Evolutionary conservation across 495 filamentous ascomycete genomes (phyloP), one percentile per base, ranked within the genome.

Genomic region (Penicillium fimorum): DNA sequence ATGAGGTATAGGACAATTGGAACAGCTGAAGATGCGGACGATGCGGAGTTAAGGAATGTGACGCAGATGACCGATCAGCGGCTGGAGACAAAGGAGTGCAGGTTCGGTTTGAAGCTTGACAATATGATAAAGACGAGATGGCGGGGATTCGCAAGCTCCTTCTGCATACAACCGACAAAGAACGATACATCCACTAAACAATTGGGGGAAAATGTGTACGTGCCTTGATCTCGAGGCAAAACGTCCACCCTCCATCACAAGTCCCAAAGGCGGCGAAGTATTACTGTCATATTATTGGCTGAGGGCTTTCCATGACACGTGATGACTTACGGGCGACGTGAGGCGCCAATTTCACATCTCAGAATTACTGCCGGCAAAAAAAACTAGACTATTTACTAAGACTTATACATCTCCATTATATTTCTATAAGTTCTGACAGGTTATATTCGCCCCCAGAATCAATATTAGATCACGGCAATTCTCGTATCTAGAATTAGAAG

Each of bases 101-200:
- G n/a, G 17, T 32, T 47, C 2, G 9, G 2, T 47, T 47, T 47
- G 29, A 32, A 20, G 27, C 27, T 47, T 18, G 45, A 47, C 15
- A 47, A 18, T n/a, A 32, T 6, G 17, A 20, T 9, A 22, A 13
- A 11, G 22, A 24, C 1, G n/a, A 29, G 7, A 25, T 15, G 47
- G 53, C 55, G 58, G 63, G 60, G 52, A 68, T 64, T 58, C 59
- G 59, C 32, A 66, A 53, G 63, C 66, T 63, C 68, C 64, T 70
- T 73, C 63, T 68, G 63, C 61, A 68, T 43, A 45, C 42, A 51
- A 25, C 49, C 20, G 61, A 53, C 61, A 63, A 67, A 64, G 55
- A 61, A 47, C 53, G 58, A 64, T 61, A 68, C 70, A 73, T 73
- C 60, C 70, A 73, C 66, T n/a, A 51, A 57, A 37, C 29, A 51